A percentile compares a stretch with the other conserved stretches of the same genome.
These are phyloP conservation scores for Penicillium italicum DNA, from an alignment of 2,329 filamentous ascomycete species.

Conservation along the genomic window DNA sequence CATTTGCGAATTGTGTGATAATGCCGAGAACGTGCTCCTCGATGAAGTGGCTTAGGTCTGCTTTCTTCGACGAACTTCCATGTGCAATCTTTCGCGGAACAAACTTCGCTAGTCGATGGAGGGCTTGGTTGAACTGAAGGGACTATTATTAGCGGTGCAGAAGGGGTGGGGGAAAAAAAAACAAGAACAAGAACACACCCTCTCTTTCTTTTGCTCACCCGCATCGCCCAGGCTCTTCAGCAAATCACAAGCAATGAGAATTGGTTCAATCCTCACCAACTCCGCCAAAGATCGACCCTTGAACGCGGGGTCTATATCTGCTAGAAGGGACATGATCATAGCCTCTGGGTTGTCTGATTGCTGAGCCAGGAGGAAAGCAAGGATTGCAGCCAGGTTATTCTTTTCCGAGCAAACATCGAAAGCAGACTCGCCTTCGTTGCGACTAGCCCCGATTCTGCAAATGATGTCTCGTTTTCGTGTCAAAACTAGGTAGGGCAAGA, in stretches of 20 bases:
- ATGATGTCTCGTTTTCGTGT: constrained; percentile 74
- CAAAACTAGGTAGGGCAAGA: constrained; percentile 81
- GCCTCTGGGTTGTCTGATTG: constrained; percentile 62
- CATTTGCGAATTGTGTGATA: constrained; percentile 75
- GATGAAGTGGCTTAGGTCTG: constrained; percentile 67
- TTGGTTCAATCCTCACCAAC: constrained; percentile 70
- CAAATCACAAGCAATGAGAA: constrained; percentile 73
- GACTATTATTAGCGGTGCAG: neutral
- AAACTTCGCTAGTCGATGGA: constrained; percentile 49
- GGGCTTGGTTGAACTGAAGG: constrained; percentile 49
- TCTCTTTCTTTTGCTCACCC: constrained; percentile 48
- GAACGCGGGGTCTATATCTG: constrained; percentile 67
- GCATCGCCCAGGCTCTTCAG: constrained; percentile 75
- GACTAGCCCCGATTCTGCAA: constrained; percentile 71
- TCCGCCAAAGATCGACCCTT: constrained; percentile 62
- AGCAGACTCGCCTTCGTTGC: constrained; percentile 49
- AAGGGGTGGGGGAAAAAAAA: constrained; percentile 33
- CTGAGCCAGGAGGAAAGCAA: constrained; percentile 58
- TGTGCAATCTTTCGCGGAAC: constrained; percentile 49
- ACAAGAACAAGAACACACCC: constrained; percentile 48
- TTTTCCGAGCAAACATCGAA: constrained; percentile 62
- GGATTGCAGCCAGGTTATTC: constrained; percentile 56
- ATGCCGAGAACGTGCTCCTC: constrained; percentile 81
- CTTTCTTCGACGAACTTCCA: constrained; percentile 47
- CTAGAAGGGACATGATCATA: constrained; percentile 65